phyloP scores from a whole-genome alignment of 2,329 filamentous ascomycete genomes.

The Colletotrichum theobromicola region DNA sequence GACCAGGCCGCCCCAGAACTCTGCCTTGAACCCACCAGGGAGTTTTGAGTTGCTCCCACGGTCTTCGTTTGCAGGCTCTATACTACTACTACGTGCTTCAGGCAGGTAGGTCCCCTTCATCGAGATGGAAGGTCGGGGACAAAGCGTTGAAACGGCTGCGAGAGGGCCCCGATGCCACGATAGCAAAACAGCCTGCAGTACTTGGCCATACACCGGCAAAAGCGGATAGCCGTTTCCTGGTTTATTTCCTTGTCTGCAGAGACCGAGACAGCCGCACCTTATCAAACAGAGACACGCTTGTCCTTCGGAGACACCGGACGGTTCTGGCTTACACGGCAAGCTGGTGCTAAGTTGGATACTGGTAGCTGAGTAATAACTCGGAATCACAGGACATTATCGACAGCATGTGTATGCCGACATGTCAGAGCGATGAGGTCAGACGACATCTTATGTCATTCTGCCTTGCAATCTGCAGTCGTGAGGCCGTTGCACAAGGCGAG shows the following conservation, averaged over 20 bases:
- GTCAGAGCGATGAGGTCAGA: conserved; percentile 4
- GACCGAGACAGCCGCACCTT: conserved; percentile 1
- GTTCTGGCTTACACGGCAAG: neutral
- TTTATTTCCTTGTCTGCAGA: neutral
- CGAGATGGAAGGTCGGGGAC: neutral
- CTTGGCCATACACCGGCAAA: neutral
- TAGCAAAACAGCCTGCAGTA: neutral
- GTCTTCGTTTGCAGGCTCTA: neutral
- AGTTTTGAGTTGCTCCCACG: neutral
- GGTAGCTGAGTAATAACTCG: neutral
- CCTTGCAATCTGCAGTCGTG: neutral
- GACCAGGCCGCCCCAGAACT: neutral
- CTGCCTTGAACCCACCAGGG: neutral
- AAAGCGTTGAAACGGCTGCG: conserved; percentile 14
- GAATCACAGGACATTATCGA: neutral
- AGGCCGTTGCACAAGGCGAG: neutral
- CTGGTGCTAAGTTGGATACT: neutral
- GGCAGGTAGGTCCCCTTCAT: neutral
- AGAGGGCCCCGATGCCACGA: neutral
- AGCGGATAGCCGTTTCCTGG: neutral
- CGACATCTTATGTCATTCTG: neutral
- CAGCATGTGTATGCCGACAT: neutral
- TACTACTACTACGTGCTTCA: neutral
- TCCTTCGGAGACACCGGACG: neutral
- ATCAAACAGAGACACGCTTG: neutral